Percentiles rank a stretch among this genome's conserved stretches.
phyloP scores from a whole-genome alignment of 208 protist genomes.

The Sergeia podlipaevii region DNA sequence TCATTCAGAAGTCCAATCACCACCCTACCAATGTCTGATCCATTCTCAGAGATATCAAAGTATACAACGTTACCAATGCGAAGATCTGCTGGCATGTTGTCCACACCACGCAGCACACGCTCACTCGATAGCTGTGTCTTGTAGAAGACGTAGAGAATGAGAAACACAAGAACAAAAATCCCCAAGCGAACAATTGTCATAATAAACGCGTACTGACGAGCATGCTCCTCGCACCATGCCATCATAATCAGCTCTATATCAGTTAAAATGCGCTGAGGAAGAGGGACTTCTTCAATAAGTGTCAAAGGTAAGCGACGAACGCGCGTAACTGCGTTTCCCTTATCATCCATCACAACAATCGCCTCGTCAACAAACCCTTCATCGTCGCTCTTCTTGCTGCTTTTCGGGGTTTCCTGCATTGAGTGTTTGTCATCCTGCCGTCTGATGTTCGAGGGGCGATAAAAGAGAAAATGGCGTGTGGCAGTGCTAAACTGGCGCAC shows the following conservation, averaged over 20 bases:
- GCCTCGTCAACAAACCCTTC: constrained; percentile 52
- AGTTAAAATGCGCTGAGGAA: constrained; percentile 67
- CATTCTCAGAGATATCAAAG: constrained; percentile 85
- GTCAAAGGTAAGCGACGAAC: constrained; percentile 68
- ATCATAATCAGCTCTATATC: constrained; percentile 87
- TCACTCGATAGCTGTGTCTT: constrained; percentile 72
- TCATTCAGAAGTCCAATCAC: constrained; percentile 87
- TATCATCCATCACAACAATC: constrained; percentile 57
- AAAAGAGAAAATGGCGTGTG: background rate
- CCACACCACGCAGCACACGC: constrained; percentile 73
- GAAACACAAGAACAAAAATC: constrained; percentile 68
- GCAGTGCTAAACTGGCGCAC: background rate
- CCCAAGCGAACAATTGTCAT: constrained; percentile 46
- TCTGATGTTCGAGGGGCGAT: no score
- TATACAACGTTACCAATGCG: constrained; percentile 87
- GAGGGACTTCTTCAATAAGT: constrained; percentile 81
- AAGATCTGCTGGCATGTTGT: constrained; percentile 78
- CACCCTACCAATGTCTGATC: constrained; percentile 68
- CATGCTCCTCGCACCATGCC: constrained; percentile 88
- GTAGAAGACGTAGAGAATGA: constrained; percentile 86
- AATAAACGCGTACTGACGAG: constrained; percentile 70
- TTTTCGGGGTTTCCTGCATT: background rate
- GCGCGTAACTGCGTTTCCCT: constrained; percentile 59
- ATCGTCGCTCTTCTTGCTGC: no score
- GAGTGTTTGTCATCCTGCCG: no score